phyloP scores from a whole-genome alignment of 140 eudicot species.

The Oenanthe javanica region DNA sequence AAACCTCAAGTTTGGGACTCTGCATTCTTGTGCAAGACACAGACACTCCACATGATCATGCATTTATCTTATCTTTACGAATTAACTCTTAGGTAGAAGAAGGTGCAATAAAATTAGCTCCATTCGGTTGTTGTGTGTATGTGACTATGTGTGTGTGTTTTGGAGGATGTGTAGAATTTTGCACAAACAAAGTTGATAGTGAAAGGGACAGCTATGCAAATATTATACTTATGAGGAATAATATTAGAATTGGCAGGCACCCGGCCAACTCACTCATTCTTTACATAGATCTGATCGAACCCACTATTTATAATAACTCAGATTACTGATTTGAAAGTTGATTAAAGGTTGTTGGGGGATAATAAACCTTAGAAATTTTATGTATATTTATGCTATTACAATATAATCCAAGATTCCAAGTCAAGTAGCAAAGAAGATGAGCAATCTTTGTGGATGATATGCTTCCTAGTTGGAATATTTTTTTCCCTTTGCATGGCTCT shows the following conservation, averaged over 20 bases:
- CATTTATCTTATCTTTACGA: not conserved
- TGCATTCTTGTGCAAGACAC: not conserved
- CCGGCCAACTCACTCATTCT: not conserved
- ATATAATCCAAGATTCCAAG: not conserved
- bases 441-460: slow-evolving; percentile 23
- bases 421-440: not conserved
- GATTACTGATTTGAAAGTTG: not conserved
- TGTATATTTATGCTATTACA: not conserved
- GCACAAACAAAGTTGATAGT: not conserved
- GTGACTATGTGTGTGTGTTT: not conserved
- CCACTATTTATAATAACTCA: not conserved
- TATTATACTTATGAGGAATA: not conserved
- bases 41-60: not conserved
- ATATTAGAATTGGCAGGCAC: not conserved
- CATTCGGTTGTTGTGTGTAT: not conserved
- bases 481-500: slow-evolving; percentile 10
- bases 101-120: not conserved
- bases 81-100: not conserved
- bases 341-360: not conserved
- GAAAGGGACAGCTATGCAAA: slow-evolving; percentile 2
- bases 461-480: slow-evolving; percentile 13
- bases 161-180: not conserved
- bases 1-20: not conserved
- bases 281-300: not conserved
- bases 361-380: not conserved